Evolutionary conservation across 1,284 basidiomycete species (phyloP), one percentile per base, ranked within the genome.

Genomic region (Ceratobasidium sp.): DNA sequence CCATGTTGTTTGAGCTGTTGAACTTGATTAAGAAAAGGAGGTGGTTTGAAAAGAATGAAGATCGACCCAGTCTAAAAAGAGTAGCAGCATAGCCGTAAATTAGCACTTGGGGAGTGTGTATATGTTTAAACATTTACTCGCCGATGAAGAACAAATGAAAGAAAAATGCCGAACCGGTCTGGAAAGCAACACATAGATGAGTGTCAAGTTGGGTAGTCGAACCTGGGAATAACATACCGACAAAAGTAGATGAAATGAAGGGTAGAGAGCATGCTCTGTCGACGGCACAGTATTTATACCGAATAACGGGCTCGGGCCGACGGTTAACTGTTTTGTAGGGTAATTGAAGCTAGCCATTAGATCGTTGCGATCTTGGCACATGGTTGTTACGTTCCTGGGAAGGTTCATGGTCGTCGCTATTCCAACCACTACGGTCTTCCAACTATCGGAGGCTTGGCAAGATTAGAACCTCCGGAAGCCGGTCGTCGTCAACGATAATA

Each of bases 21-120:
- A 29, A 41, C 52, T 30, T 41, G 30, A 36, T 25, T 47, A 3
- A 30, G n/a, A 36, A 60, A 60, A 36, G 46, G 58, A 23, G 23
- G 60, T 54, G 36, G 42, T n/a, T 13, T 42, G n/a, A 39, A 64
- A 64, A 42, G 60, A 64, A 64, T 64, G 60, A 53, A 64, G 60
- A 64, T 64, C 60, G 60, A 64, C 60, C 60, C 60, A 23, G 60
- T 64, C 60, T 64, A 21, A 21, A 46, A 47, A 5, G 23, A 25
- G 29, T 8, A 4, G 11, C 11, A 36, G 5, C 4, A 11, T 36
- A 11, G 29, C 27, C 14, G 30, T 4, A 5, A 23, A 36, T 64
- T 27, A 41, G 39, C 33, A 11, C 23, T 5, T 13, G 13, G 14
- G 19, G n/a, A 41, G 16, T 46, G 16, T 6, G 42, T 6, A 14